Evolutionary conservation across 1,284 basidiomycete genomes (phyloP).

Genomic region (Melampsora americana): DNA sequence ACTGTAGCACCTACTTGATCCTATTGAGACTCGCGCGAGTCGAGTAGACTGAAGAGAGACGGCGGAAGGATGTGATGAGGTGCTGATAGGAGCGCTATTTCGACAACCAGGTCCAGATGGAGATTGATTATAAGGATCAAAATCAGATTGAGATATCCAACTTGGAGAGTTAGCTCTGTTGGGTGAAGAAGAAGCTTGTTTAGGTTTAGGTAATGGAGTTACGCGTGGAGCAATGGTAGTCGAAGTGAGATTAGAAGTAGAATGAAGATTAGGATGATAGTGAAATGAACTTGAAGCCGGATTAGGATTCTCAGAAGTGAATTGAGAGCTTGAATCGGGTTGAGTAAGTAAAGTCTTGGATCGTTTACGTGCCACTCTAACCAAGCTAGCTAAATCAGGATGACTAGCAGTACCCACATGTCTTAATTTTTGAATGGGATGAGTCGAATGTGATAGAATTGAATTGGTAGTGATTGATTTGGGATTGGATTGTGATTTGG

Average conservation of each 20-base stretch:
- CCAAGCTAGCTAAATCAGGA: slow-evolving; percentile 35
- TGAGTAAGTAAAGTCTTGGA: neutral
- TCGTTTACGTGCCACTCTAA: slow-evolving; percentile 21
- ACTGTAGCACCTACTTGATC: no score
- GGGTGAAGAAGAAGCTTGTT: neutral
- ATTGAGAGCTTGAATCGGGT: neutral
- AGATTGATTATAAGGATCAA: neutral
- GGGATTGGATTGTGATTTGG: no score
- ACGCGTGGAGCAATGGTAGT: neutral
- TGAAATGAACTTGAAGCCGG: neutral
- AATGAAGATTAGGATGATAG: no score
- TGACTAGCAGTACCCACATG: slow-evolving; percentile 33
- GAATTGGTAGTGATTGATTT: no score
- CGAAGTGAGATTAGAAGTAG: neutral
- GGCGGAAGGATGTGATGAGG: neutral
- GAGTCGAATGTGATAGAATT: no score
- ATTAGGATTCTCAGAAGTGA: neutral
- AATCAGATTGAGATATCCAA: no score
- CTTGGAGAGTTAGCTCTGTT: neutral
- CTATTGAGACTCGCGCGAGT: no score
- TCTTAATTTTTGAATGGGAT: neutral
- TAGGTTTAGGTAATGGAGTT: no score
- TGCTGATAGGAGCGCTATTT: neutral
- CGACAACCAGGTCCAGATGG: neutral
- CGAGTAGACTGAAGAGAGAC: no score